These are phyloP conservation scores for Asterochloris sp. DNA, from an alignment of 139 green algal genomes.

Conservation along the genomic window DNA sequence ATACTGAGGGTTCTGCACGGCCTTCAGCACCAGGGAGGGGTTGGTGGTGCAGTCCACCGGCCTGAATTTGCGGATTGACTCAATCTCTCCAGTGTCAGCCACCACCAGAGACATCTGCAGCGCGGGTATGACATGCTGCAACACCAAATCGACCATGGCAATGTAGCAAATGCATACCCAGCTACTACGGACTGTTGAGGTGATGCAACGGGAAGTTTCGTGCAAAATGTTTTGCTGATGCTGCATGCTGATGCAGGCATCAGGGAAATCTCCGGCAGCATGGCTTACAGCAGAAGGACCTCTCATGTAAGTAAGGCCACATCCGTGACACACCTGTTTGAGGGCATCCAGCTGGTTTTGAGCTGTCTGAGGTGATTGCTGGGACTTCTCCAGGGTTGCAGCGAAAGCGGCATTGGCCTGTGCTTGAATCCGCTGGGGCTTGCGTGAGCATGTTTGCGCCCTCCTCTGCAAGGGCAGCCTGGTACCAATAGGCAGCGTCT, in stretches of 20 bases:
- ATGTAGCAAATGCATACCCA: slow-evolving; percentile 22
- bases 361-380: not conserved
- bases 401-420: no score
- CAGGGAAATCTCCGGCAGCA: no score
- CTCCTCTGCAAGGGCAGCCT: no score
- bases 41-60: slow-evolving; percentile 83
- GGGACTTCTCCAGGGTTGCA: no score
- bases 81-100: slow-evolving; percentile 64
- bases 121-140: not conserved
- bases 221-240: no score
- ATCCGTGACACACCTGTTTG: not conserved
- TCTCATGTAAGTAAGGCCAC: no score
- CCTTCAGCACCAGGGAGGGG: slow-evolving; percentile 76
- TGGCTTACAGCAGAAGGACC: no score
- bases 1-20: slow-evolving; percentile 65
- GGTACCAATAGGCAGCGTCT: no score
- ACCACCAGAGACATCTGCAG: slow-evolving; percentile 11
- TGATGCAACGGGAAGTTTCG: not conserved
- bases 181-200: slow-evolving; percentile 53
- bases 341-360: slow-evolving; percentile 66
- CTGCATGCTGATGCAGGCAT: slow-evolving; percentile 23
- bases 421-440: no score
- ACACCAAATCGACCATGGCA: not conserved
- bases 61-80: slow-evolving; percentile 64
- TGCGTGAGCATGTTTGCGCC: no score